A percentile compares a stretch with the other conserved stretches of the same genome.
These are phyloP conservation scores for Thalassiosira livingstoniorum DNA, from an alignment of 352 stramenopile species.

Conservation along the genomic window DNA sequence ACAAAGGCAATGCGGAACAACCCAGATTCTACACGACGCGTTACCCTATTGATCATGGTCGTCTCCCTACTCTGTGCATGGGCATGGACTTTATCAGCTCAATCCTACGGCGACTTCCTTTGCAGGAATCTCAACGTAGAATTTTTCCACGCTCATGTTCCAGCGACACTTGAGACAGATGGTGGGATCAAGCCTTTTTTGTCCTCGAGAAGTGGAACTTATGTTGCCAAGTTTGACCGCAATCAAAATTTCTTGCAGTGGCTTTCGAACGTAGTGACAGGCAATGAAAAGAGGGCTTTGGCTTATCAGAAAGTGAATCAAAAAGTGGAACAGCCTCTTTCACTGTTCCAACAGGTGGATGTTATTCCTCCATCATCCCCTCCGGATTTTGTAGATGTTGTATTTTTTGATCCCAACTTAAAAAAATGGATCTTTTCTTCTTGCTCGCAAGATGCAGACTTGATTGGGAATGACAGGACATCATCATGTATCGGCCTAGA, in stretches of 20 bases:
- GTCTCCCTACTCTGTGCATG: not conserved
- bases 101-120: not conserved
- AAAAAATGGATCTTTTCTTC: slow-evolving; percentile 9
- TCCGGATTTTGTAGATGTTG: not conserved
- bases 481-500: not conserved
- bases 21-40: slow-evolving; percentile 3
- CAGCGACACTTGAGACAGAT: not conserved
- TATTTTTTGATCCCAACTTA: not conserved
- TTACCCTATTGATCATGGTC: slow-evolving; percentile 2
- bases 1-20: not conserved
- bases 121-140: slow-evolving; percentile 5
- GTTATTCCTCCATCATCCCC: not conserved
- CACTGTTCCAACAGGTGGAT: not conserved
- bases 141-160: slow-evolving; percentile 16
- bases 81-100: not conserved
- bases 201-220: slow-evolving; percentile 8
- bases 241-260: not conserved
- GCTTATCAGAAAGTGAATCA: slow-evolving; percentile 1
- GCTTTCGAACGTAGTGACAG: not conserved
- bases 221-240: slow-evolving; percentile 15
- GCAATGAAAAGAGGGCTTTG: not conserved
- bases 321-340: not conserved
- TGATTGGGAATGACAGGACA: not conserved
- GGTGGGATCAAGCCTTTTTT: not conserved
- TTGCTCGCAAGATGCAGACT: not conserved